Base-by-base conservation (phyloP, 129 eudicot species). In the Flaveria trinervia region DNA sequence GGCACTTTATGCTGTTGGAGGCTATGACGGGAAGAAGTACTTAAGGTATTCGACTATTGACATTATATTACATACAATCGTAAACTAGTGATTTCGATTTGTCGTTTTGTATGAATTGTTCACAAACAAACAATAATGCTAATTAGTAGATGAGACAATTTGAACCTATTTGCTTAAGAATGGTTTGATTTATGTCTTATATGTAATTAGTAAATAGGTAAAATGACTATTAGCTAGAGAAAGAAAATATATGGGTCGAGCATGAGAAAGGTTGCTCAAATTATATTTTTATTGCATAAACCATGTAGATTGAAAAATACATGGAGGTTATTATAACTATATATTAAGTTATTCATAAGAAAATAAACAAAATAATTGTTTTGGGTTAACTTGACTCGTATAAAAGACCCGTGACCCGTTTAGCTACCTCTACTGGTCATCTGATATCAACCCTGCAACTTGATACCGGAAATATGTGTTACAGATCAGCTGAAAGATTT, bases 1-100 rank as follows among this genome's bases (percentile, higher is more conserved):
- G 74, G 92, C 87, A 44, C 67, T 90, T 54, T 93, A 93, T 86
- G 96, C 88, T 77, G 89, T 86, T 76, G 98, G 98, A 50, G 98
- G 98, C 67, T 93, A 46, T 77, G 96, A 93, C 59, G 98, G 96
- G 44, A 76, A 33, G 1, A 59, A 66, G 25, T 93, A 93, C 77
- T 73, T 90, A 85, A 79, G 84, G 98, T 93, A 82, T 79, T 64
- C 36, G 5, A 18, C 50, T 28, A 62, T 55, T 70, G 28, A 66
- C 18, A 50, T 30, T 50, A 17, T 60, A 12, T 60, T 41, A 67
- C 36, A 30, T 55, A 72, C 48, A n/a, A 22, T 41, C 33, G 17
- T 56, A 60, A 60, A n/a, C 23, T 52, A 16, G n/a, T 52, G 23
- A 49, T 23, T 70, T 5, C 14, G 11, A 14, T 9, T 64, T 64